These are phyloP conservation scores for Heterobasidion irregulare DNA, from an alignment of 1,284 basidiomycete genomes.

Conservation along the genomic window DNA sequence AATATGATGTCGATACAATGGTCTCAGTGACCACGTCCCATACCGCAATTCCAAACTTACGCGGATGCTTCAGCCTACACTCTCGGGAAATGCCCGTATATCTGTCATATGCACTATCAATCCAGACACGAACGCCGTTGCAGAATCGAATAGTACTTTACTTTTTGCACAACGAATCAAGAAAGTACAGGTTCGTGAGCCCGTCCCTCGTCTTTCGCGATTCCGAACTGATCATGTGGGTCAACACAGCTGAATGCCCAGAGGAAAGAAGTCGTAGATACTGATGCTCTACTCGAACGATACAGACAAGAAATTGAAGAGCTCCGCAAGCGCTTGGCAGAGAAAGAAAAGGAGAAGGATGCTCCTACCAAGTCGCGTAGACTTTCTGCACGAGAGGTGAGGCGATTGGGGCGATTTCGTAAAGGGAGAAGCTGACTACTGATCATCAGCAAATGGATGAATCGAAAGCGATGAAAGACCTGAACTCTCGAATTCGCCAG, in stretches of 20 bases:
- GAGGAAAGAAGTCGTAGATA: constrained; percentile 90
- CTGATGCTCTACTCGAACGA: constrained; percentile 84
- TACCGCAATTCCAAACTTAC: constrained; percentile 95
- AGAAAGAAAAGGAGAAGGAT: constrained; percentile 38
- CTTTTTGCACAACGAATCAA: constrained; percentile 88
- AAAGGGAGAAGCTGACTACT: constrained; percentile 1
- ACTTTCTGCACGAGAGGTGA: constrained; percentile 63
- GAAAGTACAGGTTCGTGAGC: constrained; percentile 50
- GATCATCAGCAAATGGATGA: constrained; percentile 61
- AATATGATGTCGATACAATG: background rate
- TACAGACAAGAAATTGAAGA: constrained; percentile 90
- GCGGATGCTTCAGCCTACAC: constrained; percentile 88
- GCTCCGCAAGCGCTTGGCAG: constrained; percentile 59
- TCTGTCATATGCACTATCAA: constrained; percentile 96
- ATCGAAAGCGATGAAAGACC: constrained; percentile 70
- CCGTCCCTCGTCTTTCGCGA: background rate
- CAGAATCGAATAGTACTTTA: constrained; percentile 79
- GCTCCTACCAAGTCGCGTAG: constrained; percentile 26
- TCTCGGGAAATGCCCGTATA: constrained; percentile 92
- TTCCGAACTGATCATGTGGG: constrained; percentile 12
- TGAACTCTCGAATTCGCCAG: constrained; percentile 76
- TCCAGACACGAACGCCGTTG: constrained; percentile 65
- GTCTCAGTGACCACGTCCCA: constrained; percentile 75
- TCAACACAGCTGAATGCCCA: constrained; percentile 67
- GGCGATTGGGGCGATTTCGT: constrained; percentile 9